These are phyloP conservation scores for Gossypium longicalyx DNA, from an alignment of 345 rosid species.

Conservation along the genomic window DNA sequence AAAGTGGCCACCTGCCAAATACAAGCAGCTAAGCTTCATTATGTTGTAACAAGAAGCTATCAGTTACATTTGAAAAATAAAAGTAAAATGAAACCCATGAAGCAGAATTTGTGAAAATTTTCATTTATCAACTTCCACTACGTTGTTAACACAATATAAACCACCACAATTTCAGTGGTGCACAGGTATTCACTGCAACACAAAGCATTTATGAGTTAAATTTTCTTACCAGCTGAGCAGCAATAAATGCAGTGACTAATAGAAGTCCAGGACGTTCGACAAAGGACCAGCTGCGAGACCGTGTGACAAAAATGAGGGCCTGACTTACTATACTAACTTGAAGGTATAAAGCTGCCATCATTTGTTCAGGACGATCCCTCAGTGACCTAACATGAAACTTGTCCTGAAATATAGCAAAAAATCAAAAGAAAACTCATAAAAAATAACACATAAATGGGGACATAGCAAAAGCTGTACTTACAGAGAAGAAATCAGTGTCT, in stretches of 20 bases:
- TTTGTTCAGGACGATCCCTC: constrained; percentile 25
- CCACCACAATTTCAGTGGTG: not conserved
- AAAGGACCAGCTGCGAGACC: constrained; percentile 88
- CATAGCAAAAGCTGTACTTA: constrained; percentile 24
- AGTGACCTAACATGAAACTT: constrained; percentile 51
- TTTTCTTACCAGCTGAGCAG: constrained; percentile 70
- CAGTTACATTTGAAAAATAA: not conserved
- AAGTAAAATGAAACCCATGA: not conserved
- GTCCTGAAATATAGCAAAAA: constrained; percentile 37
- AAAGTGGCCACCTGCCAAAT: constrained; percentile 60
- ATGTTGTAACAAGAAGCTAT: not conserved
- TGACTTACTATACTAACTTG: constrained; percentile 93
- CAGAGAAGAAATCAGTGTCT: constrained; percentile 70
- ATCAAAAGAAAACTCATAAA: not conserved
- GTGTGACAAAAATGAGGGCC: constrained; percentile 82
- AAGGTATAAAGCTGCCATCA: constrained; percentile 82
- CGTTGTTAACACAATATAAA: not conserved
- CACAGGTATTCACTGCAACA: not conserved
- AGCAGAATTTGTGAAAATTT: not conserved
- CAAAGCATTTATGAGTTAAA: not conserved
- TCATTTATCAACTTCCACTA: not conserved
- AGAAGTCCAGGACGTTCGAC: constrained; percentile 77
- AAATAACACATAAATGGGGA: not conserved
- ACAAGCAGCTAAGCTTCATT: not conserved
- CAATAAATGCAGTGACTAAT: constrained; percentile 48